These are phyloP conservation scores for Apiospora aurea DNA, from an alignment of 2,329 filamentous ascomycete genomes.

Conservation along the genomic window DNA sequence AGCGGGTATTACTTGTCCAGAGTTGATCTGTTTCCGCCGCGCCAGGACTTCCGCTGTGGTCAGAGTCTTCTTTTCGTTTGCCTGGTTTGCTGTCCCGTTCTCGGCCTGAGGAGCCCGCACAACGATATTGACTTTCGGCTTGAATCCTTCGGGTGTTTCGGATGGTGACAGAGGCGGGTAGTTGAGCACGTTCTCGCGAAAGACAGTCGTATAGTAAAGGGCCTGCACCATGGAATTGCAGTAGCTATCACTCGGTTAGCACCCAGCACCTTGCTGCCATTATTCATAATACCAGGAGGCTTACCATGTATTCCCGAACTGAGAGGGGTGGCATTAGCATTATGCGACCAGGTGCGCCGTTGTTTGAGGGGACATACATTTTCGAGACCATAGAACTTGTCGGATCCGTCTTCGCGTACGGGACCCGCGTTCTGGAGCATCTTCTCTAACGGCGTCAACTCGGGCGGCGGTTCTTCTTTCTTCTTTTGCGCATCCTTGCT, in stretches of 20 bases:
- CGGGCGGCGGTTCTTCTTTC: slow-evolving; percentile 64
- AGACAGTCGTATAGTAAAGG: slow-evolving; percentile 92
- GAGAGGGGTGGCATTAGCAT: slow-evolving; percentile 29
- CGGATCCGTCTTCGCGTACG: slow-evolving; percentile 84
- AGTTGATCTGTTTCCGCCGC: slow-evolving; percentile 61
- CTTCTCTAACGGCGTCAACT: slow-evolving; percentile 70
- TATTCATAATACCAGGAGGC: background rate
- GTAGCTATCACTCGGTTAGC: slow-evolving; percentile 67
- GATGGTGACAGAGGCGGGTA: slow-evolving; percentile 79
- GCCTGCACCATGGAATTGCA: slow-evolving; percentile 98
- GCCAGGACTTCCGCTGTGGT: slow-evolving; percentile 63
- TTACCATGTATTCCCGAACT: slow-evolving; percentile 99
- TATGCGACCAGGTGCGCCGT: slow-evolving; percentile 27
- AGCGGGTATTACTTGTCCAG: slow-evolving; percentile 59
- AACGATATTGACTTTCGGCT: slow-evolving; percentile 65
- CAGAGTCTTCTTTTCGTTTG: slow-evolving; percentile 61
- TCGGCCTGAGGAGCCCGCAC: slow-evolving; percentile 60
- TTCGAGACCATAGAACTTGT: slow-evolving; percentile 98
- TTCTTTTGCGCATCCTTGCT: slow-evolving; percentile 59
- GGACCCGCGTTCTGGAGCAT: slow-evolving; percentile 84
- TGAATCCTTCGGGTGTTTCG: slow-evolving; percentile 69
- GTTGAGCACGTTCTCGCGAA: slow-evolving; percentile 92
- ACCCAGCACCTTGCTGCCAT: background rate
- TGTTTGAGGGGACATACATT: slow-evolving; percentile 70
- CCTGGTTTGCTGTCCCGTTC: slow-evolving; percentile 54